A percentile compares a stretch with the other conserved stretches of the same genome.
These are phyloP conservation scores for Aquilaria sinensis DNA, from an alignment of 345 rosid genomes.

Conservation along the genomic window DNA sequence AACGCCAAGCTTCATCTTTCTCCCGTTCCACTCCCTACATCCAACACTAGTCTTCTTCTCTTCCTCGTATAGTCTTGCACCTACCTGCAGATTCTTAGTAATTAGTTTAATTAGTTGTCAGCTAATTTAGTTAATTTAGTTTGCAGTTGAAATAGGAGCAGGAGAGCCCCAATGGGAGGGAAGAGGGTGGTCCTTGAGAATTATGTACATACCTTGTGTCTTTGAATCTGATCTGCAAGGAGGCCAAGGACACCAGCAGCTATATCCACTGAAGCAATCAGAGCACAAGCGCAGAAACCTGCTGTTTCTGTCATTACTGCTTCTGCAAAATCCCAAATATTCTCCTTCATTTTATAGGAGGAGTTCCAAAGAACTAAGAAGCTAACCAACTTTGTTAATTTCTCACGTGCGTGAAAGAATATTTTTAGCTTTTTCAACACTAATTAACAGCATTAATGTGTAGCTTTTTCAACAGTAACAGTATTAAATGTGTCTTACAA, in stretches of 20 bases:
- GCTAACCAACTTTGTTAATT: too few relatives aligned
- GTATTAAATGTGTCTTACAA: too few relatives aligned
- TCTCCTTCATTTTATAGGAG: too few relatives aligned
- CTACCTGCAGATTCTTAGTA: background rate
- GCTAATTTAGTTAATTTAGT: background rate
- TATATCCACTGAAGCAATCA: slow-evolving; percentile 19
- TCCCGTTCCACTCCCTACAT: slow-evolving; percentile 10
- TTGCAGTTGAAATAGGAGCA: background rate
- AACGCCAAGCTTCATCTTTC: slow-evolving; percentile 21
- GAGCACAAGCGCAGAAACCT: slow-evolving; percentile 12
- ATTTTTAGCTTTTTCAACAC: too few relatives aligned
- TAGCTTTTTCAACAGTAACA: too few relatives aligned
- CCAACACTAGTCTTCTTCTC: background rate
- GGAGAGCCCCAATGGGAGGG: too few relatives aligned
- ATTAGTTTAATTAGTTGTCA: background rate
- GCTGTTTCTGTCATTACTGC: background rate
- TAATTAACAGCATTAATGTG: too few relatives aligned
- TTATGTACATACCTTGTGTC: slow-evolving; percentile 14
- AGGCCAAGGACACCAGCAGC: slow-evolving; percentile 23
- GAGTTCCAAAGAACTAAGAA: too few relatives aligned
- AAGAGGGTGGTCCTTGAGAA: too few relatives aligned
- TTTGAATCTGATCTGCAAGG: slow-evolving; percentile 14
- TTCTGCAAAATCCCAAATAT: too few relatives aligned
- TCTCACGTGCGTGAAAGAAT: too few relatives aligned
- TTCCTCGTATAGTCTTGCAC: background rate